A percentile compares a stretch with the other conserved stretches of the same genome.
These are phyloP conservation scores for Aristolochia contorta DNA, from an alignment of 164 flowering plant species.

Conservation along the genomic window DNA sequence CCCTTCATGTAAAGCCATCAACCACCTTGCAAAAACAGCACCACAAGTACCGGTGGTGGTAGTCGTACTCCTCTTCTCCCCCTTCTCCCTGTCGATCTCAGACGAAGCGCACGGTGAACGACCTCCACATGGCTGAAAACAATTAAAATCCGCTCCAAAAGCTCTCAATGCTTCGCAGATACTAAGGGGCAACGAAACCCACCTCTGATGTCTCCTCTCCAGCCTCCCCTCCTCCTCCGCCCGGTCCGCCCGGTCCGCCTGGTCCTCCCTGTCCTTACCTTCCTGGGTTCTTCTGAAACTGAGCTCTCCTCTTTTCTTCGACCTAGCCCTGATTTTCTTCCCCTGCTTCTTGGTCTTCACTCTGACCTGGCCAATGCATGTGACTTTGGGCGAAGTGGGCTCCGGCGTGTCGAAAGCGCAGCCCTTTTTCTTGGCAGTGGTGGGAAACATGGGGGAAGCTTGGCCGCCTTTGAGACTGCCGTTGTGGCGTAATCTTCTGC, in stretches of 20 bases:
- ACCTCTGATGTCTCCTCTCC: conserved; percentile 52
- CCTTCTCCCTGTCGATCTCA: conserved; percentile 22
- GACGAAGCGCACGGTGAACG: conserved; percentile 32
- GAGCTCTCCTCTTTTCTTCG: conserved; percentile 26
- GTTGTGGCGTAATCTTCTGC: conserved; percentile 46
- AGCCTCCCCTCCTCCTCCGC: conserved; percentile 28
- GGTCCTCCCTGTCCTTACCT: conserved; percentile 11
- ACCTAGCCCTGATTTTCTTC: conserved; percentile 44
- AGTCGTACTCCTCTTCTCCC: neutral
- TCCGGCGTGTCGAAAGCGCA: conserved; percentile 60
- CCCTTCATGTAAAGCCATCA: conserved; percentile 49
- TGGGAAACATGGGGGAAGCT: conserved; percentile 67
- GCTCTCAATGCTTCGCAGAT: conserved; percentile 73
- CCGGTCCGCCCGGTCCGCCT: conserved; percentile 21
- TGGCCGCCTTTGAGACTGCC: conserved; percentile 71
- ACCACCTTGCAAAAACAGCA: conserved; percentile 56
- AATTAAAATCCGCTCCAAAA: conserved; percentile 64
- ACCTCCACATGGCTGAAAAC: conserved; percentile 51
- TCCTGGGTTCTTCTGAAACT: conserved; percentile 55
- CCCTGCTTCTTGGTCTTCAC: conserved; percentile 80
- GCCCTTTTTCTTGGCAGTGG: conserved; percentile 33
- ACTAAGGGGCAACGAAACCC: conserved; percentile 83
- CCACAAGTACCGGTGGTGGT: conserved; percentile 37
- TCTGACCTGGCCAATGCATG: conserved; percentile 88
- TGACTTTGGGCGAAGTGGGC: conserved; percentile 87